phyloP scores from a whole-genome alignment of 1,284 basidiomycete species.

The Rhodotorula sp. region DNA sequence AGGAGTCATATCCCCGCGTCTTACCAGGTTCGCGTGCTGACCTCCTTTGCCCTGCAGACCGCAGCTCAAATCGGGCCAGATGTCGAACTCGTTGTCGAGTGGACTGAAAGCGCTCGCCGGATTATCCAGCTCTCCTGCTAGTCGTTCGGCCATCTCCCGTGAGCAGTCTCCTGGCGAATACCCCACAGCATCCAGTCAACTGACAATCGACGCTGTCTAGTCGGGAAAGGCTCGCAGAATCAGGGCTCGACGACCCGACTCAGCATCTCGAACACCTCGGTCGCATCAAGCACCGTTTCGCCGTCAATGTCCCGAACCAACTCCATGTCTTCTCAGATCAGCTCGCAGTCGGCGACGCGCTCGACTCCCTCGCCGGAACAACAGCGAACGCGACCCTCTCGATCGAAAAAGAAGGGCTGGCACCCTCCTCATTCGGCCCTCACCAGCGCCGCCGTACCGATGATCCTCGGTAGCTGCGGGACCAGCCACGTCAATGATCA shows the following conservation, averaged over 20 bases:
- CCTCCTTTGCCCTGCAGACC: conserved; percentile 3
- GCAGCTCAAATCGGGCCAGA: conserved; percentile 23
- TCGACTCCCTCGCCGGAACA: background rate
- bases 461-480: background rate
- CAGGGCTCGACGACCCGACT: background rate
- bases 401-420: conserved; percentile 3
- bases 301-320: background rate
- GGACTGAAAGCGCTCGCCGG: conserved; percentile 7
- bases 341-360: background rate
- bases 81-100: background rate
- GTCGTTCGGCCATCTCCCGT: conserved; percentile 53
- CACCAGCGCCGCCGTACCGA: background rate
- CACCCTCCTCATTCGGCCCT: conserved; percentile 1
- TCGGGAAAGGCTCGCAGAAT: conserved; percentile 4
- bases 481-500: background rate
- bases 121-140: conserved; percentile 7
- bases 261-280: background rate
- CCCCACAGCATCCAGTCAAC: background rate
- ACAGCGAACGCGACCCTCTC: background rate
- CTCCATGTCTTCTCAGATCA: conserved; percentile 8
- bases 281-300: background rate
- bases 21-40: background rate
- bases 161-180: conserved; percentile 49
- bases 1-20: background rate
- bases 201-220: background rate